A percentile compares a stretch with the other conserved stretches of the same genome.
phyloP scores from a whole-genome alignment of 2,329 filamentous ascomycete genomes.

The Dichotomopilus funicola region DNA sequence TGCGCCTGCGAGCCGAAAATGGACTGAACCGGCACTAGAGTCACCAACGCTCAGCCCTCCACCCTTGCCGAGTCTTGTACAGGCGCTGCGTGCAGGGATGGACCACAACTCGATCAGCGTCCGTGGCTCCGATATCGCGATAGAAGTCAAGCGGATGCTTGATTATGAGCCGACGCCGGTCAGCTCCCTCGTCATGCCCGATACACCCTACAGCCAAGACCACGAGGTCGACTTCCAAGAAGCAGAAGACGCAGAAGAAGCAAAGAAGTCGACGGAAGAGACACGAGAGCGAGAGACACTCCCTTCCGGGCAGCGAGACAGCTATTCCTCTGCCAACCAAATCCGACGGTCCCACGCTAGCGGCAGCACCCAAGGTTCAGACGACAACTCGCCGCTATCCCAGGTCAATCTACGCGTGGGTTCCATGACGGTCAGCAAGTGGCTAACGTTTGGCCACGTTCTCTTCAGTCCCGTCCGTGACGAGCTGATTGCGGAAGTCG shows the following conservation, averaged over 20 bases:
- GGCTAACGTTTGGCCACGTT: constrained; percentile 78
- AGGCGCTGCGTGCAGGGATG: constrained; percentile 26
- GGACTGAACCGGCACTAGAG: constrained; percentile 35
- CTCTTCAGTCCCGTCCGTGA: constrained; percentile 75
- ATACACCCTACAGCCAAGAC: constrained; percentile 37
- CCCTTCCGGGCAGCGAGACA: constrained; percentile 11
- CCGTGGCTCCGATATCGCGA: constrained; percentile 49
- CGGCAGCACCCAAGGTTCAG: constrained; percentile 41
- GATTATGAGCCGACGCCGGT: constrained; percentile 36
- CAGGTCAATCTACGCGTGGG: constrained; percentile 73
- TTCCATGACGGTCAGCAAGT: constrained; percentile 80
- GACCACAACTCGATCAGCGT: constrained; percentile 42
- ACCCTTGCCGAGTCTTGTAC: constrained; percentile 27
- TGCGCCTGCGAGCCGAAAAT: constrained; percentile 36
- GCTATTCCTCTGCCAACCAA: constrained; percentile 22
- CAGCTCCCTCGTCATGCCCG: constrained; percentile 38
- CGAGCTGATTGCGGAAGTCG: constrained; percentile 52
- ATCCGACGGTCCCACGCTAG: constrained; percentile 39
- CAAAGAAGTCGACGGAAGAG: neutral
- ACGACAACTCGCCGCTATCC: constrained; percentile 56
- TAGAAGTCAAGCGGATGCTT: constrained; percentile 45
- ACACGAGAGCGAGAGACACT: too few species aligned
- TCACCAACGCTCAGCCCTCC: constrained; percentile 41
- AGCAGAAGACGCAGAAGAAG: constrained; percentile 18
- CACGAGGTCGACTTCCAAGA: constrained; percentile 26